Evolutionary conservation across 2,329 filamentous ascomycete genomes (phyloP), one percentile per base, ranked within the genome.

Genomic region (Fusarium sp.): DNA sequence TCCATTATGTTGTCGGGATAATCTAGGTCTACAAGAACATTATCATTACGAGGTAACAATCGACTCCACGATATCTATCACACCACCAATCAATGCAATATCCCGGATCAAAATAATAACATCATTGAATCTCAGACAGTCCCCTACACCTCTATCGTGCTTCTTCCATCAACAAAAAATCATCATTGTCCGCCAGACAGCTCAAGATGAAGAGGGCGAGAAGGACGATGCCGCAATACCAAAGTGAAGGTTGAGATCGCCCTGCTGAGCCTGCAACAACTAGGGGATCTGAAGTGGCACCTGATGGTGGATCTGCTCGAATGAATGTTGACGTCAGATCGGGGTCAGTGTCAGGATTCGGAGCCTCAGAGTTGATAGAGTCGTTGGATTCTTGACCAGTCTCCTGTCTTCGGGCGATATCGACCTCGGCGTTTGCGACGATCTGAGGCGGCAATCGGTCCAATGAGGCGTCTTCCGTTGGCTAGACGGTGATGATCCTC

Each of bases 1-100:
- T 58, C 27, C 56, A 58, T 58, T 54, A 56, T 34, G 41, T 66
- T 72, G 35, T 69, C 39, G 9, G 54, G 57, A 64, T 63, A 67
- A 66, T 66, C 61, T 74, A 78, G 76, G 35, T 54, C 67, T 76
- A 70, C 34, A 52, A 54, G 32, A 48, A 70, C 39, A 70, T 57
- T 72, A 70, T 73, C 67, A 73, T 68, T 60, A 74, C 23, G 61
- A 61, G 20, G 27, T 72, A 75, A 69, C n/a, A 74, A 70, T 76
- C 65, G 37, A 23, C 48, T 57, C 58, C 48, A n/a, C 39, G 37
- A 76, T 72, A 77, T 75, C 37, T 72, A 76, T 74, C 39, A 48
- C 61, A 13, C 43, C n/a, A 35, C 57, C 72, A 76, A 71, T 35
- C 41, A 37, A 75, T 75, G 68, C 54, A 75, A 69, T 45, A 48